Percentiles rank a stretch among this genome's conserved stretches.
phyloP scores from a whole-genome alignment of 2,329 filamentous ascomycete species.

The Hypoxylon sp. region DNA sequence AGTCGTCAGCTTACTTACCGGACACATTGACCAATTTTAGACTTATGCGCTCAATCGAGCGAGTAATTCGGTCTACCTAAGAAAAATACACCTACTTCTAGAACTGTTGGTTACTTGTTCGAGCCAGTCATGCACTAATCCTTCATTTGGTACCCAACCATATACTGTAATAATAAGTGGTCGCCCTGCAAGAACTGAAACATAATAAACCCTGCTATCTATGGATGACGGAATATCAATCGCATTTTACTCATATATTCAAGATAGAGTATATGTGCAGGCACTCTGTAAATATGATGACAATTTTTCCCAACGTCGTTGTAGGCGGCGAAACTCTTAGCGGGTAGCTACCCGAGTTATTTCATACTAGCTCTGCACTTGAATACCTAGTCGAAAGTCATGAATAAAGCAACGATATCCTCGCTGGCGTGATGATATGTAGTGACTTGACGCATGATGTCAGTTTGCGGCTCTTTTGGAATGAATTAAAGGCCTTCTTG shows the following conservation, averaged over 20 bases:
- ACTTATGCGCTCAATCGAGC: no score
- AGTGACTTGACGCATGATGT: conserved; percentile 15
- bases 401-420: neutral
- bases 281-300: conserved; percentile 6
- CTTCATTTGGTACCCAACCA: no score
- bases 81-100: no score
- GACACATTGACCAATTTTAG: neutral
- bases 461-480: conserved; percentile 28
- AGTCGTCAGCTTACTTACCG: conserved; percentile 1
- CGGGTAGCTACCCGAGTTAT: neutral
- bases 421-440: neutral
- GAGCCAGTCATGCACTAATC: conserved; percentile 1
- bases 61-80: no score
- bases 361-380: neutral
- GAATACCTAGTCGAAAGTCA: neutral
- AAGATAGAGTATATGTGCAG: neutral
- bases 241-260: neutral
- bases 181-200: neutral
- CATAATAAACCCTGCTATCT: neutral
- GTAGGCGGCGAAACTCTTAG: neutral
- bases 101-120: no score
- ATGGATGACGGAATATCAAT: neutral
- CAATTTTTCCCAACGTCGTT: neutral
- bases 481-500: neutral
- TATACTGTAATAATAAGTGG: neutral